Percentiles rank a stretch among this genome's conserved stretches.
phyloP scores from a whole-genome alignment of 768 basidiomycete genomes.

The Wakefieldia striispora region DNA sequence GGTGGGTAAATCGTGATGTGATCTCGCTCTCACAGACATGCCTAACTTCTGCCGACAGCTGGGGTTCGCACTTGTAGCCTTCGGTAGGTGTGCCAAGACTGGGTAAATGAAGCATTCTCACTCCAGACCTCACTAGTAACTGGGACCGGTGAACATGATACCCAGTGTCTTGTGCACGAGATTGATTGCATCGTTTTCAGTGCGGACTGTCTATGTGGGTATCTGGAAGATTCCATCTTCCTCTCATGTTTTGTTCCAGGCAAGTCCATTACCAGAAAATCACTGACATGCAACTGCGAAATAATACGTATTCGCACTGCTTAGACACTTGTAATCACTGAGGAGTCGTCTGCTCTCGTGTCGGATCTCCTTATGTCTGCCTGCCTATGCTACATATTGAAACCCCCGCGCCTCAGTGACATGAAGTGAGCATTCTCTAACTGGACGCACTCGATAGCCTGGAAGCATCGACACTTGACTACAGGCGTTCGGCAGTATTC shows the following conservation, averaged over 20 bases:
- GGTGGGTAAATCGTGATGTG: conserved; percentile 1
- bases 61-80: conserved; percentile 6
- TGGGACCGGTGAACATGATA: conserved; percentile 6
- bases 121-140: background rate
- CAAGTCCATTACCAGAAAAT: conserved; percentile 1
- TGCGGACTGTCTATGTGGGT: conserved; percentile 11
- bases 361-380: conserved; percentile 14
- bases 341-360: conserved; percentile 13
- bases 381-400: conserved; percentile 14
- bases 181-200: conserved; percentile 6
- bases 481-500: conserved; percentile 11
- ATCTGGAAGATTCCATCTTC: conserved; percentile 4
- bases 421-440: conserved; percentile 2
- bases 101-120: background rate
- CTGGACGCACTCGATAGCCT: background rate
- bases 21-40: background rate
- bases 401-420: conserved; percentile 3
- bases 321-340: conserved; percentile 8
- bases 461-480: background rate
- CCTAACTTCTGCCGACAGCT: conserved; percentile 4
- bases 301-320: background rate
- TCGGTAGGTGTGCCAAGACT: conserved; percentile 5
- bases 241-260: conserved; percentile 7
- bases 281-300: background rate
- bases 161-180: background rate